Evolutionary conservation across 2,329 filamentous ascomycete species (phyloP).

Genomic region (Amauroascus niger): DNA sequence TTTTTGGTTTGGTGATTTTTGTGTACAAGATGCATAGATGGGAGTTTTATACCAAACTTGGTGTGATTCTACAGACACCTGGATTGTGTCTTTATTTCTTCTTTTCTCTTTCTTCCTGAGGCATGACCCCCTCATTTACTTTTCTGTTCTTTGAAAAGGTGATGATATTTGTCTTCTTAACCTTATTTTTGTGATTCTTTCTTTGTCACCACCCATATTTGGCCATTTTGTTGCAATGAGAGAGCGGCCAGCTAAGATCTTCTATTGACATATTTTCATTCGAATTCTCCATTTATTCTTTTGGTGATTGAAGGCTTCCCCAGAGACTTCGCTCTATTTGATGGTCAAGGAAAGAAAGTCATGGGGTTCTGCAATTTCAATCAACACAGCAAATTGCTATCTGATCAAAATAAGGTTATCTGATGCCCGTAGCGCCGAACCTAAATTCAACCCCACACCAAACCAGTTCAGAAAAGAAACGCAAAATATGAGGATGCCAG

Average conservation of each 20-base stretch:
- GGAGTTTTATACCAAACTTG: conserved; percentile 12
- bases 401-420: conserved; percentile 5
- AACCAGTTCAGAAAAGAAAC: no score
- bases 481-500: no score
- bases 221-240: background rate
- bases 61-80: conserved; percentile 8
- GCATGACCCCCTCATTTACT: background rate
- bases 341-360: no score
- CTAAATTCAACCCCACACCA: background rate
- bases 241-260: no score
- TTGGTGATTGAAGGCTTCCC: no score
- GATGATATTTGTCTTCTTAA: background rate
- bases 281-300: no score
- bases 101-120: background rate
- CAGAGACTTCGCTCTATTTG: no score
- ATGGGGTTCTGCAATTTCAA: no score
- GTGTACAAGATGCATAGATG: conserved; percentile 1
- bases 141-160: background rate
- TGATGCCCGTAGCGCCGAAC: background rate
- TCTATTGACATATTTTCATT: no score
- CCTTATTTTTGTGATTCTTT: background rate
- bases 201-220: background rate
- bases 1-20: background rate
- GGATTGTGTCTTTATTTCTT: conserved; percentile 6
- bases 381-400: no score